A percentile compares a stretch with the other conserved stretches of the same genome.
These are phyloP conservation scores for Claviceps pazoutovae DNA, from an alignment of 2,329 filamentous ascomycete genomes.

Conservation along the genomic window DNA sequence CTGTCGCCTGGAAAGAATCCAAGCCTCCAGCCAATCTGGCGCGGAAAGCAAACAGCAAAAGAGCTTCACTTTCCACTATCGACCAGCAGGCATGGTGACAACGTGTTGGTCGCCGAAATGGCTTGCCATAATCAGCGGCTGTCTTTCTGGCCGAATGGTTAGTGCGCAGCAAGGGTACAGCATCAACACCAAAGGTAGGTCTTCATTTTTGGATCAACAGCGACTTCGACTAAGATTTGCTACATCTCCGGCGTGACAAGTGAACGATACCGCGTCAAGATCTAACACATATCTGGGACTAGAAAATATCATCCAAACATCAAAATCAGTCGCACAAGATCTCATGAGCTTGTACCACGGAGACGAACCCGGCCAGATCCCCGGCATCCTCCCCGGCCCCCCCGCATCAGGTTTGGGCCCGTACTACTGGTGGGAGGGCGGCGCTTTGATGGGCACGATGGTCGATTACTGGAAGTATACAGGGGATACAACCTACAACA, in stretches of 20 bases:
- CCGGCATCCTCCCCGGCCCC: constrained; percentile 26
- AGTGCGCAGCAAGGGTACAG: constrained; percentile 14
- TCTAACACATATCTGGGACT: not conserved
- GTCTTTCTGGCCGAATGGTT: constrained; percentile 2
- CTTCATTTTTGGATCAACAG: not conserved
- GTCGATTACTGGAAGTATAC: constrained; percentile 51
- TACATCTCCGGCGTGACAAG: not conserved
- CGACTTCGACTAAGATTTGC: not conserved
- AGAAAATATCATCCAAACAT: constrained; percentile 18
- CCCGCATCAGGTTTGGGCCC: constrained; percentile 16
- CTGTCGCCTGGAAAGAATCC: not conserved
- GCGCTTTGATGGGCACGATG: constrained; percentile 44
- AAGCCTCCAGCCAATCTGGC: not conserved
- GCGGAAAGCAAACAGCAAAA: not conserved
- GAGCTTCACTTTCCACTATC: not conserved
- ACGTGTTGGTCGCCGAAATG: not conserved
- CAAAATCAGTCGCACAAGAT: constrained; percentile 20
- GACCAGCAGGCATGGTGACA: not conserved
- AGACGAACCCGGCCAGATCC: constrained; percentile 21
- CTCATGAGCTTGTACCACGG: constrained; percentile 24
- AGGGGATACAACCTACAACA: constrained; percentile 42
- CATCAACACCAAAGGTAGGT: constrained; percentile 18
- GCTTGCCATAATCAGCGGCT: constrained; percentile 1
- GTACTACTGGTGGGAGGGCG: constrained; percentile 51
- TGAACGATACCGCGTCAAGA: too few relatives aligned